phyloP scores from a whole-genome alignment of 73 alveolate genomes.

The Halteria grandinella region DNA sequence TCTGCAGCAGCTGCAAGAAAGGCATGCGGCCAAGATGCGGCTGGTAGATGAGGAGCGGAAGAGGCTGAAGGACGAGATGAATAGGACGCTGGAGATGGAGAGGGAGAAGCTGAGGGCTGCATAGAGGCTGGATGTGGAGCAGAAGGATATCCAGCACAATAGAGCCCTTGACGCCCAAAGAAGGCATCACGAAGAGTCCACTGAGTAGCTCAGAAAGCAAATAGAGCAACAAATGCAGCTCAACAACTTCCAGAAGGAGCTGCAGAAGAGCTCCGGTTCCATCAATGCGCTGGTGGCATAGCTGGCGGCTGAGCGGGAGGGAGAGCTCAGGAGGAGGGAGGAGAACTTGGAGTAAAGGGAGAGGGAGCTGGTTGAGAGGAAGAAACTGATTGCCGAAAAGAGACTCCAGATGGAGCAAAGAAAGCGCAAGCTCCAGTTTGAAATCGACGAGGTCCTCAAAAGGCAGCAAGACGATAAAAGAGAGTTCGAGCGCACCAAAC shows the following conservation, averaged over 20 bases:
- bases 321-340: conserved; percentile 40
- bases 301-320: conserved; percentile 8
- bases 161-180: conserved; percentile 5
- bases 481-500: conserved; percentile 3
- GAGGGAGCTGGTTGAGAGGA: background rate
- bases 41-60: conserved; percentile 30
- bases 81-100: conserved; percentile 43
- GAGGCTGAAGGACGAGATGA: conserved; percentile 40
- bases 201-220: conserved; percentile 7
- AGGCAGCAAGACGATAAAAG: conserved; percentile 1
- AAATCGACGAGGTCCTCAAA: conserved; percentile 16
- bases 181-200: conserved; percentile 2
- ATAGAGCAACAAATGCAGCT: conserved; percentile 21
- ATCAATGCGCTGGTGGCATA: conserved; percentile 1
- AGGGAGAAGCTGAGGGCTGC: conserved; percentile 15
- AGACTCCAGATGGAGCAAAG: background rate
- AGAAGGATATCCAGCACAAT: conserved; percentile 20
- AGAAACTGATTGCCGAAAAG: background rate
- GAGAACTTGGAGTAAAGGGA: conserved; percentile 23
- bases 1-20: conserved; percentile 38
- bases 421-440: conserved; percentile 6
- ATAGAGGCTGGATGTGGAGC: conserved; percentile 28
- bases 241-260: conserved; percentile 18
- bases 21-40: background rate
- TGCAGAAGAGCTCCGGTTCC: conserved; percentile 1